These are phyloP conservation scores for Mallotus repandus DNA, from an alignment of 441 rosid genomes.

Conservation along the genomic window DNA sequence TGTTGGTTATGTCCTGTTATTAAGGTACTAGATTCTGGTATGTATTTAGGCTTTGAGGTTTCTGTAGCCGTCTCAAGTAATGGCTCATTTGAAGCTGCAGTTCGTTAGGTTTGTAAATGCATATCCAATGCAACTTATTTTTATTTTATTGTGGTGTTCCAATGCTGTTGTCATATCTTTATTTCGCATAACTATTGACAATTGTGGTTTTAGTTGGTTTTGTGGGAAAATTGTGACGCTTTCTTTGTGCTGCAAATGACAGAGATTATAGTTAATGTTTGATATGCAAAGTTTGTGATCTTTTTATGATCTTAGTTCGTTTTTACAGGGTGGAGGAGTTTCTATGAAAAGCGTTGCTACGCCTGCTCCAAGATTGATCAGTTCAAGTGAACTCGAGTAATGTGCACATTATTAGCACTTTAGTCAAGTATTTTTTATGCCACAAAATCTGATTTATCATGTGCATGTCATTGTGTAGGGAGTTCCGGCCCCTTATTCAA, in stretches of 20 bases:
- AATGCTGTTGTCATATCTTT: neutral
- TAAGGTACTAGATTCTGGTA: neutral
- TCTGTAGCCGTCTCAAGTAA: neutral
- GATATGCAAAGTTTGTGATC: neutral
- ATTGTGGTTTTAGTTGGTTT: neutral
- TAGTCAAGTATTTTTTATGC: neutral
- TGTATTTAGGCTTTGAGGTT: neutral
- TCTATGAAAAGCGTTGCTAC: slow-evolving; percentile 46
- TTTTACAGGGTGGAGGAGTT: slow-evolving; percentile 78
- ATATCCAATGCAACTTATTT: neutral
- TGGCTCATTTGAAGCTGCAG: neutral
- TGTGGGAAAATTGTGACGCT: neutral
- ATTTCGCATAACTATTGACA: neutral
- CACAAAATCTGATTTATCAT: slow-evolving; percentile 15
- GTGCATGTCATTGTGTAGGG: slow-evolving; percentile 41
- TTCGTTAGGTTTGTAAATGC: neutral
- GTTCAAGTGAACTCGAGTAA: slow-evolving; percentile 91
- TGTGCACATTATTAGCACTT: slow-evolving; percentile 25
- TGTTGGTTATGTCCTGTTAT: neutral
- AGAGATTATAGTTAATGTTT: neutral
- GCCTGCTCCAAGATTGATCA: slow-evolving; percentile 89
- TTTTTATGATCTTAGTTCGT: neutral
- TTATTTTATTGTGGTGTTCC: neutral
- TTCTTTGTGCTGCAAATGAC: neutral
- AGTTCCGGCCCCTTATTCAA: slow-evolving; percentile 82